Evolutionary conservation across 2,329 filamentous ascomycete genomes (phyloP).

Genomic region (Diaporthe sp.): DNA sequence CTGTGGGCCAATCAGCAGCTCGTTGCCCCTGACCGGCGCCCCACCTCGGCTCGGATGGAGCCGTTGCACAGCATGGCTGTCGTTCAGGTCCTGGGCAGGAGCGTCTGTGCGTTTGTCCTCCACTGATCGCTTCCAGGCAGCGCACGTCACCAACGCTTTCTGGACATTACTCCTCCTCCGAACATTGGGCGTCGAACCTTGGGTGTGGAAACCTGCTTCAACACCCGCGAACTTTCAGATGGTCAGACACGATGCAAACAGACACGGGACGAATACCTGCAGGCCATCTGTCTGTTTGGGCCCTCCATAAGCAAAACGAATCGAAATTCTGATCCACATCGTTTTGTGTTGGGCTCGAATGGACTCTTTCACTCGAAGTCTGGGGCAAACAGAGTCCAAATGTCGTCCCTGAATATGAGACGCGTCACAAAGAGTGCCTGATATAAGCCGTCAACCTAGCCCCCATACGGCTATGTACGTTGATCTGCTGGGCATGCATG

Average conservation of each 20-base stretch:
- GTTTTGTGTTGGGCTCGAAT: background rate
- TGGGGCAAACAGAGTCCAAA: background rate
- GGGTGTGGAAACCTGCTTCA: background rate
- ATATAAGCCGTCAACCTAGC: background rate
- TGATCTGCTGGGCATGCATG: conserved; percentile 11
- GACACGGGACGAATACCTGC: background rate
- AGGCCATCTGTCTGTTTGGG: background rate
- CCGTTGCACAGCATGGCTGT: conserved; percentile 7
- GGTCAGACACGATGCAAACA: background rate
- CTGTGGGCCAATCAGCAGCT: conserved; percentile 7
- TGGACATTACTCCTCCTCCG: too few relatives aligned
- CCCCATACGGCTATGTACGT: background rate
- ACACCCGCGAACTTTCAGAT: background rate
- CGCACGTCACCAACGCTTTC: background rate
- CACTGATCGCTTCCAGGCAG: background rate
- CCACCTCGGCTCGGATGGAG: conserved; percentile 17
- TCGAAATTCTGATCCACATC: background rate
- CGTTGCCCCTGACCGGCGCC: conserved; percentile 24
- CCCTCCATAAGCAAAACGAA: background rate
- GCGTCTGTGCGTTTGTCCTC: conserved; percentile 13
- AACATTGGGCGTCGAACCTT: background rate
- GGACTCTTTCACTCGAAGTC: background rate
- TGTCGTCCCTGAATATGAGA: background rate
- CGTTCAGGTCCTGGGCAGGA: background rate
- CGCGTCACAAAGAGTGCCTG: background rate